Evolutionary conservation across 768 basidiomycete genomes (phyloP).

Genomic region (Panaeolus papilionaceus): DNA sequence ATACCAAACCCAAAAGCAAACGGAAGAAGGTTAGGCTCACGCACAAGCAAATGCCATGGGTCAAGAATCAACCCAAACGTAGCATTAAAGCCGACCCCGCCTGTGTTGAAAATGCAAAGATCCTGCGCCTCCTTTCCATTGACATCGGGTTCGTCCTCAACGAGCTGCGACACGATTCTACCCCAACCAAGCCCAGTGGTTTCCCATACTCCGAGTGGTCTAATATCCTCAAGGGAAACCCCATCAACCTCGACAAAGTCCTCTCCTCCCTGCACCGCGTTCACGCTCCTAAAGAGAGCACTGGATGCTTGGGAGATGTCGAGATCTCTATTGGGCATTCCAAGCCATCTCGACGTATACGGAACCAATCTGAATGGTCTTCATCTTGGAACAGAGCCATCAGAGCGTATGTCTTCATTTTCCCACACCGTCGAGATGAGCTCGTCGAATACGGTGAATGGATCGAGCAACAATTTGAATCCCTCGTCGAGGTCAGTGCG

Average conservation of each 20-base stretch:
- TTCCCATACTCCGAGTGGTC: conserved; percentile 15
- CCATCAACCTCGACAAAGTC: conserved; percentile 15
- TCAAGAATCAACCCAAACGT: no score
- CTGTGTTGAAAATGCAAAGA: no score
- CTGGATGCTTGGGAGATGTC: conserved; percentile 25
- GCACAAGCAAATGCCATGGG: no score
- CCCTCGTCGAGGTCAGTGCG: not conserved
- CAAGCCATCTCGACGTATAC: conserved; percentile 23
- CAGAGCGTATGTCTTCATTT: conserved; percentile 29
- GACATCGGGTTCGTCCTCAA: no score
- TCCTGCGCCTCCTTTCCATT: no score
- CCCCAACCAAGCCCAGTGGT: not conserved
- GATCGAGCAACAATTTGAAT: conserved; percentile 30
- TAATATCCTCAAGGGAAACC: conserved; percentile 13
- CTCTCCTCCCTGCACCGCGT: conserved; percentile 15
- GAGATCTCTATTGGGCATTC: conserved; percentile 21
- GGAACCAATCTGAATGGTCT: conserved; percentile 23
- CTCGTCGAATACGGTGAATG: conserved; percentile 30
- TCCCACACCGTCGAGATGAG: conserved; percentile 30
- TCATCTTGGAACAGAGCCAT: conserved; percentile 27
- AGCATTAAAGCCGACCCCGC: no score
- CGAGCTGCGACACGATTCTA: no score
- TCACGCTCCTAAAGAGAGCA: conserved; percentile 16
- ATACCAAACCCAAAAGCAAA: no score
- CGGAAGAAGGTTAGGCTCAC: no score